Evolutionary conservation across 177 flowering plant genomes (phyloP).

Genomic region (Vitis hybrid): DNA sequence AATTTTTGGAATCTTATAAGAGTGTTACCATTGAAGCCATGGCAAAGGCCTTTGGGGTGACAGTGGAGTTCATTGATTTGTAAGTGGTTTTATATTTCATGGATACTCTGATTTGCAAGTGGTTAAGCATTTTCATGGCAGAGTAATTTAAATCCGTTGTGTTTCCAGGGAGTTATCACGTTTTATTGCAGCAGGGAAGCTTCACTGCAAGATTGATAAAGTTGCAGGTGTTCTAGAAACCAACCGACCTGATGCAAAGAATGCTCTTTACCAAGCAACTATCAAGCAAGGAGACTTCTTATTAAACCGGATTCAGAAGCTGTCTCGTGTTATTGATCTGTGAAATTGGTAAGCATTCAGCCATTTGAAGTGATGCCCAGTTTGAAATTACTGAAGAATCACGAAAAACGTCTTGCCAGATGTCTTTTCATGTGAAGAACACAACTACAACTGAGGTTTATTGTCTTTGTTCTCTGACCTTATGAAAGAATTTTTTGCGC

Average conservation of each 20-base stretch:
- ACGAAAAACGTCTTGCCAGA: not conserved
- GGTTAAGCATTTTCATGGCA: not conserved
- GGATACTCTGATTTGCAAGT: too few species aligned
- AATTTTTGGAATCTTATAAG: slow-evolving; percentile 93
- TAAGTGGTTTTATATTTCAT: slow-evolving; percentile 37
- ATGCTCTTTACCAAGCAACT: slow-evolving; percentile 92
- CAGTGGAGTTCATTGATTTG: slow-evolving; percentile 93
- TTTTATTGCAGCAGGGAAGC: slow-evolving; percentile 95
- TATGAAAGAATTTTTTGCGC: not conserved
- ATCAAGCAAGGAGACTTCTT: slow-evolving; percentile 98
- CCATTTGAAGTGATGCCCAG: not conserved
- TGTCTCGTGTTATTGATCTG: slow-evolving; percentile 92
- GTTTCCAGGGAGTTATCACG: slow-evolving; percentile 85
- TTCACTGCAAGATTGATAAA: slow-evolving; percentile 95
- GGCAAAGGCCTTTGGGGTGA: slow-evolving; percentile 94
- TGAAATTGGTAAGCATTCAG: slow-evolving; percentile 25
- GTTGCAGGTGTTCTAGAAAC: slow-evolving; percentile 96
- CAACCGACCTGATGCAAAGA: slow-evolving; percentile 94
- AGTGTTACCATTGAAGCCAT: slow-evolving; percentile 98
- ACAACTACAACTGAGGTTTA: not conserved
- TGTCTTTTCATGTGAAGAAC: not conserved
- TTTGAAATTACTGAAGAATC: not conserved
- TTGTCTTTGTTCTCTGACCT: not conserved
- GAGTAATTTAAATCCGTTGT: not conserved
- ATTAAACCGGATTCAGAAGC: slow-evolving; percentile 88